Base-by-base conservation (phyloP, 2,329 filamentous ascomycete genomes). In the Cordyceps cateniannulata region DNA sequence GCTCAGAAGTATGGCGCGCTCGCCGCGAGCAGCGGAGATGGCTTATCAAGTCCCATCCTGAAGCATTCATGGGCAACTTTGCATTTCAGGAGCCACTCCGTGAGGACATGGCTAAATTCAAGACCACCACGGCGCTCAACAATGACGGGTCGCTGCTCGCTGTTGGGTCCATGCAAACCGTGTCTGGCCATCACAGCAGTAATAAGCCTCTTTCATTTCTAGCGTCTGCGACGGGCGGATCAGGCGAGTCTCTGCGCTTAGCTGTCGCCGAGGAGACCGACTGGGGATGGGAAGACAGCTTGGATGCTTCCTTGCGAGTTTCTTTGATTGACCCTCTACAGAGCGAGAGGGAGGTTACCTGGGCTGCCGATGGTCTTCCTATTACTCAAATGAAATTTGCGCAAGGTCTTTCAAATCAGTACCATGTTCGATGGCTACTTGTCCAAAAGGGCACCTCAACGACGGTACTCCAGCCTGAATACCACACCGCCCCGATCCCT, bases 221-320 rank as follows among this genome's bases (percentile, higher is more conserved):
- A 63, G 82, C 76, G 63, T 79, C 74, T 66, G 79, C 75, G 5
- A 75, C 79, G 2, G 87, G 87, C n/a, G 77, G 79, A 53, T 79
- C 78, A 16, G 83, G 84, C 1, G 81, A 86, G 64, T 72, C 82
- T 1, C 72, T 91, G 10, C 81, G 82, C 2, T 68, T 91, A 2
- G 71, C 80, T 5, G 75, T 76, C 7, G 69, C 87, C 4, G 74
- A 77, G 3, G 70, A 78, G 24, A 79, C 84, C 52, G 75, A 74
- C 52, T 82, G 81, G 73, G 76, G 78, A n/a, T 89, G 86, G 84
- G 71, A 70, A 1, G 69, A 72, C 3, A 71, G 80, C 40, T 72
- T 74, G 40, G 76, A 76, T 44, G 70, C 77, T 1, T 77, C 75
- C 55, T 69, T 89, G 25, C 73, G 76, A 18, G 73, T 85, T 1